These are phyloP conservation scores for Nidula microcarpa DNA, from an alignment of 768 basidiomycete genomes.

Conservation along the genomic window DNA sequence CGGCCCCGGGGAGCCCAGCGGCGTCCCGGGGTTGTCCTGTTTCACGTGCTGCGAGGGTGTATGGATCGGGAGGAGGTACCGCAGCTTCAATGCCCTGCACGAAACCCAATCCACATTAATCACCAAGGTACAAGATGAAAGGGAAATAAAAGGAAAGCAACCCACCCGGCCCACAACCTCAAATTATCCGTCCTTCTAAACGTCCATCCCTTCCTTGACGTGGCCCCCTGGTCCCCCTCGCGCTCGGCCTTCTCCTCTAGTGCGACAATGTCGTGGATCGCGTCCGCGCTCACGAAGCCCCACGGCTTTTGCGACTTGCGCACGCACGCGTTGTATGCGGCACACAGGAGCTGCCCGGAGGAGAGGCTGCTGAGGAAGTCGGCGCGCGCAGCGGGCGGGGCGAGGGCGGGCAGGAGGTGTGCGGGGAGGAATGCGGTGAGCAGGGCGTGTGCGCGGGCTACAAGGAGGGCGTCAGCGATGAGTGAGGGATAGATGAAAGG, in stretches of 20 bases:
- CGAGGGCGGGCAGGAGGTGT: slow-evolving; percentile 37
- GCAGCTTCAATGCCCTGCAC: slow-evolving; percentile 72
- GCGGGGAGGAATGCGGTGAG: slow-evolving; percentile 58
- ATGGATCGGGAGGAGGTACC: slow-evolving; percentile 73
- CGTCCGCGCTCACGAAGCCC: slow-evolving; percentile 79
- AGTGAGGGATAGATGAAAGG: slow-evolving; percentile 1
- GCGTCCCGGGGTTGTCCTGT: slow-evolving; percentile 15
- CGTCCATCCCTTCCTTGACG: slow-evolving; percentile 66
- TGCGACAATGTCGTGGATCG: slow-evolving; percentile 75
- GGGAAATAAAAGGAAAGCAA: slow-evolving; percentile 8
- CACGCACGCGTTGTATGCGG: slow-evolving; percentile 77
- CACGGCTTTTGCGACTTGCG: slow-evolving; percentile 80
- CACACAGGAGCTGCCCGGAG: slow-evolving; percentile 78
- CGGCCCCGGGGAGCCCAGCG: slow-evolving; percentile 24
- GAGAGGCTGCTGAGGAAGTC: slow-evolving; percentile 54
- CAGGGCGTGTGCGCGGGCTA: slow-evolving; percentile 68
- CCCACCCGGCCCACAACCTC: slow-evolving; percentile 80
- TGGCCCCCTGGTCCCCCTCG: slow-evolving; percentile 31
- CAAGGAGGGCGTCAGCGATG: slow-evolving; percentile 3
- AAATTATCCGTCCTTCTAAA: slow-evolving; percentile 86
- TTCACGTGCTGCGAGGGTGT: slow-evolving; percentile 35
- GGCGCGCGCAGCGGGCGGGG: slow-evolving; percentile 26
- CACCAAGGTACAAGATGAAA: neutral
- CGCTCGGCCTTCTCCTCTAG: slow-evolving; percentile 51
- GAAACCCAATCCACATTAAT: neutral